Evolutionary conservation across 202 grass and related monocot genomes (phyloP).

Genomic region (Setaria viridis): DNA sequence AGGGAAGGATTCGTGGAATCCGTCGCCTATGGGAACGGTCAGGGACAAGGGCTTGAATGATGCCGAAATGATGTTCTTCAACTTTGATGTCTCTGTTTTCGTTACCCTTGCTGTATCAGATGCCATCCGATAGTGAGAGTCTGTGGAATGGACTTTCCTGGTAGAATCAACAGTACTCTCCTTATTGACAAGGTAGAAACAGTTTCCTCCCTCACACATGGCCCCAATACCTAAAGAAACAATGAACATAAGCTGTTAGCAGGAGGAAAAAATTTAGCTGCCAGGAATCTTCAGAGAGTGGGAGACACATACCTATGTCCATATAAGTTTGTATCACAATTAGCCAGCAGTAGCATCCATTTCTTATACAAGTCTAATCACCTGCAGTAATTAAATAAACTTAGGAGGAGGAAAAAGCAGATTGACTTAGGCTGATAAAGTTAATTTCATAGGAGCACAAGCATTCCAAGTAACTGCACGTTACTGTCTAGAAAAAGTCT

Average conservation of each 20-base stretch:
- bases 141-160: constrained; percentile 50
- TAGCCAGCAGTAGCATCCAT: constrained; percentile 88
- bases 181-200: constrained; percentile 52
- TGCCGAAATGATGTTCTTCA: constrained; percentile 71
- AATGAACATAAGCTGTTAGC: constrained; percentile 18
- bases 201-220: constrained; percentile 69
- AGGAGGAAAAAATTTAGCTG: neutral
- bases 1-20: constrained; percentile 83
- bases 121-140: constrained; percentile 78
- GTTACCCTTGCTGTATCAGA: constrained; percentile 63
- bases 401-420: neutral
- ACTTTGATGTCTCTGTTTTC: constrained; percentile 73
- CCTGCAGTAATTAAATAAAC: constrained; percentile 38
- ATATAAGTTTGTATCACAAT: constrained; percentile 60
- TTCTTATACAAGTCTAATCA: constrained; percentile 52
- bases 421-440: neutral
- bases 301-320: constrained; percentile 52
- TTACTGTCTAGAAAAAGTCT: neutral
- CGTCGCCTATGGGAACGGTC: constrained; percentile 80
- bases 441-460: neutral
- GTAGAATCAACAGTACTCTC: constrained; percentile 46
- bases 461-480: neutral
- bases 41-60: constrained; percentile 87
- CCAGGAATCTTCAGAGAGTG: neutral
- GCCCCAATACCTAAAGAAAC: constrained; percentile 62